Base-by-base conservation (phyloP, 257 asterid genomes). In the Solanum acaule region DNA sequence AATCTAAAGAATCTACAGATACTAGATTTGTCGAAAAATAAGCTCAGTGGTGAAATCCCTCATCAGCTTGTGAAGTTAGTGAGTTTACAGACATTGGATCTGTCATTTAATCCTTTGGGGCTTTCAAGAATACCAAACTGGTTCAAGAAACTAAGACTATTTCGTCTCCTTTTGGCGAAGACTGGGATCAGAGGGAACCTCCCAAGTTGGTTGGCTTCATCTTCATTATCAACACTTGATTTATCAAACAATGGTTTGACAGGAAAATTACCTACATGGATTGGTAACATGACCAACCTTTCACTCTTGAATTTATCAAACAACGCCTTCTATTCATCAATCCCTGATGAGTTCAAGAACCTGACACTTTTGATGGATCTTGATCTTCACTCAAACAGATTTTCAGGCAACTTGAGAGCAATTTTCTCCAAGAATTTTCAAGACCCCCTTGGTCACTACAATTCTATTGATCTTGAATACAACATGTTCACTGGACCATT, bases 321-420 rank as follows among this genome's bases (percentile, higher is more conserved):
- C 87, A 95, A 96, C 84, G 89, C 40, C 0, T 93, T 95, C 61
- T 63, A 63, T 33, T 95, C 96, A 1, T 46, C 90, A 1, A 93
- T 96, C 90, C 98, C 98, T 1, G 87, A 82, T 8, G 92, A 90
- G 3, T 90, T 95, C 90, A 91, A 33, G 88, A 94, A 95, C 37
- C 93, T 94, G 10, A 31, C 90, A 23, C 87, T 65, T 5, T 29
- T 94, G 6, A 67, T 87, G 75, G 96, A 92, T 67, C 86, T 96
- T 18, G 98, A 96, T 89, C 96, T 96, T 25, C 97, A 93, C 85
- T 91, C 95, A 65, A 96, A 96, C 89, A 90, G 59, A n/a, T 82
- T 95, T n/a, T 89, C 94, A 0, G 98, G 96, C 2, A 71, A 73
- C 79, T 13, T 93, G 81, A 63, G 87, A 16, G 63, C 88, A 27